Base-by-base conservation (phyloP, 768 basidiomycete species). In the Baorangia bicolor region DNA sequence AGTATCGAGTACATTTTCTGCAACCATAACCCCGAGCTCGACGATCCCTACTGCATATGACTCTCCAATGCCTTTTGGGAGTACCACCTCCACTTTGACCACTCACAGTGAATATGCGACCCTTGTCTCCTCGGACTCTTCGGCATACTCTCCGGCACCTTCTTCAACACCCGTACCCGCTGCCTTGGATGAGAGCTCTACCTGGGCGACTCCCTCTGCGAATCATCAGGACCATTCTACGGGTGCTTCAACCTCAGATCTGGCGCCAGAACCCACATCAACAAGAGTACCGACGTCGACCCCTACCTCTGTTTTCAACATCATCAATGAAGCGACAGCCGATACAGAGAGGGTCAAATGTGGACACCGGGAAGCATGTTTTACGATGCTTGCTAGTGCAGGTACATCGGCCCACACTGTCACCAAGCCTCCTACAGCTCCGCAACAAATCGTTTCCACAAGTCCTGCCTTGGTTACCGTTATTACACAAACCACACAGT, bases 331-430 rank as follows among this genome's bases (percentile, higher is more conserved):
- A 20, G 28, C 30, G 14, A 41, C 23, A 16, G 16, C 14, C 18
- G 18, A 21, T 13, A 28, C 49, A 28, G 34, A 27, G 20, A 64
- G 62, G 62, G 45, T 25, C 14, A 20, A 9, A 14, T 42, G n/a
- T 51, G 11, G 13, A 35, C 49, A 1, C 6, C 16, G 12, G 27
- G 49, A 27, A 57, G 4, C 23, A 4, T 21, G 48, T 55, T 30
- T 56, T 25, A 49, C 18, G 23, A 21, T 46, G 20, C 2, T 5
- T n/a, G 23, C 35, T 35, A 45, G 49, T 7, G 4, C 37, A 14
- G 4, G 40, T 30, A 7, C 11, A 10, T 31, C 3, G 16, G 31
- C 9, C 25, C 33, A 21, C 18, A 5, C 14, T 33, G 9, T 38
- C 23, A 28, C 10, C 28, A 38, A 21, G n/a, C 28, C 11, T 9